Base-by-base conservation (phyloP, 306 rosid species). In the Styphnolobium japonicum region DNA sequence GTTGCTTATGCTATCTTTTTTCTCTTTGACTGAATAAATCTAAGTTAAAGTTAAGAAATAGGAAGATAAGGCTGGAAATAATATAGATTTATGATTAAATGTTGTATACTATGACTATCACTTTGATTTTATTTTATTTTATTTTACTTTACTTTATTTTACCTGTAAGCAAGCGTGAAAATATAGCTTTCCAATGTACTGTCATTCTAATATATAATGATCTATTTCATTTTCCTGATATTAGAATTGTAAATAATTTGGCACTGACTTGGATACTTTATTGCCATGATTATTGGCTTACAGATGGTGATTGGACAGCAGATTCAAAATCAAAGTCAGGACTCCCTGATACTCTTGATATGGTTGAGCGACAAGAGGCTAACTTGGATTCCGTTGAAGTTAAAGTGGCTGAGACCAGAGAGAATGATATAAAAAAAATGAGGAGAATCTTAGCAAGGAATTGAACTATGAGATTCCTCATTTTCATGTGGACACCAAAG, bases 391-490 rank as follows among this genome's bases (percentile, higher is more conserved):
- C 51, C 7, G 15, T 72, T 14, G 27, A n/a, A n/a, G n/a, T n/a
- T n/a, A n/a, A 70, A 71, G 78, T 3, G 40, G 75, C 18, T 34
- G 42, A 34, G 3, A 33, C 21, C 43, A 81, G 4, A 69, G 16
- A 29, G n/a, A 78, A 75, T 18, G 61, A 40, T 8, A 43, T 76
- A 34, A 67, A 67, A 43, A 80, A 34, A 67, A 67, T 3, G 6
- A 18, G 34, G 81, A 75, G 39, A 67, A 22, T 67, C 49, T 2
- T 19, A 65, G 53, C 63, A 64, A 73, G 31, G 36, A 64, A 2
- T 42, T 73, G 21, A 81, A 66, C 53, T 0, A 57, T 67, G 77
- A 56, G 9, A 76, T 58, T 36, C 60, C 73, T 58, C 27, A 58
- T 7, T 58, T 14, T n/a, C 31, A 48, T 7, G 40, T 68, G 46